A percentile compares a stretch with the other conserved stretches of the same genome.
These are phyloP conservation scores for Salix viminalis DNA, from an alignment of 345 rosid genomes.

Conservation along the genomic window DNA sequence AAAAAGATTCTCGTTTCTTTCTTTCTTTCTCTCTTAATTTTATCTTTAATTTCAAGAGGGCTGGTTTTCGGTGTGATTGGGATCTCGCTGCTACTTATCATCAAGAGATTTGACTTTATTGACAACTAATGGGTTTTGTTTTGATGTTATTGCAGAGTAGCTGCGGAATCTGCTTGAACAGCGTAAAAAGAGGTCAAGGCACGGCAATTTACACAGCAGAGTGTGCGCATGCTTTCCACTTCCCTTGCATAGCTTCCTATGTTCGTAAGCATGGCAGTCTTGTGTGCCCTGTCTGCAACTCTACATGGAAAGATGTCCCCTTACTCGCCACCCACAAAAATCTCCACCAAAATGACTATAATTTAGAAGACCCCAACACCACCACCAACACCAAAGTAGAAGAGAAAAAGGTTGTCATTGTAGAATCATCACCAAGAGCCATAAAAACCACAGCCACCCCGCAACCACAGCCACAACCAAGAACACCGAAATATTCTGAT, in stretches of 20 bases:
- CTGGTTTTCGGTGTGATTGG: neutral
- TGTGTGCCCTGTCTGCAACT: slow-evolving; percentile 26
- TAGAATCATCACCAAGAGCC: slow-evolving; percentile 23
- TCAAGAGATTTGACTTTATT: neutral
- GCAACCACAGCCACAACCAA: neutral
- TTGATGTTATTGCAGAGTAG: slow-evolving; percentile 19
- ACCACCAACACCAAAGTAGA: slow-evolving; percentile 2
- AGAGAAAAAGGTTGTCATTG: slow-evolving; percentile 20
- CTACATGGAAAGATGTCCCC: slow-evolving; percentile 33
- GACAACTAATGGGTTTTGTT: neutral
- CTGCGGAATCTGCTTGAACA: slow-evolving; percentile 33
- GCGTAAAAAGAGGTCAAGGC: slow-evolving; percentile 33
- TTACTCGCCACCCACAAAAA: slow-evolving; percentile 23
- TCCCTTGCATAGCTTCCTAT: slow-evolving; percentile 32
- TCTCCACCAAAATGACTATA: neutral
- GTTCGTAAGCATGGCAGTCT: slow-evolving; percentile 29
- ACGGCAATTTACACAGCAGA: slow-evolving; percentile 36
- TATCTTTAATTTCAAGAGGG: neutral
- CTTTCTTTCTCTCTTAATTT: neutral
- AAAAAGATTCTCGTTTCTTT: neutral
- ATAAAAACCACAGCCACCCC: neutral
- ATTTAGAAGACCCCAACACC: slow-evolving; percentile 10
- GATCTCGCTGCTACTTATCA: neutral
- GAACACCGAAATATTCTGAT: slow-evolving; percentile 9
- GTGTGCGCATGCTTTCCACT: slow-evolving; percentile 31